Percentiles rank a stretch among this genome's conserved stretches.
phyloP scores from a whole-genome alignment of 2,329 filamentous ascomycete genomes.

The Ploettnerulaceae sp. region DNA sequence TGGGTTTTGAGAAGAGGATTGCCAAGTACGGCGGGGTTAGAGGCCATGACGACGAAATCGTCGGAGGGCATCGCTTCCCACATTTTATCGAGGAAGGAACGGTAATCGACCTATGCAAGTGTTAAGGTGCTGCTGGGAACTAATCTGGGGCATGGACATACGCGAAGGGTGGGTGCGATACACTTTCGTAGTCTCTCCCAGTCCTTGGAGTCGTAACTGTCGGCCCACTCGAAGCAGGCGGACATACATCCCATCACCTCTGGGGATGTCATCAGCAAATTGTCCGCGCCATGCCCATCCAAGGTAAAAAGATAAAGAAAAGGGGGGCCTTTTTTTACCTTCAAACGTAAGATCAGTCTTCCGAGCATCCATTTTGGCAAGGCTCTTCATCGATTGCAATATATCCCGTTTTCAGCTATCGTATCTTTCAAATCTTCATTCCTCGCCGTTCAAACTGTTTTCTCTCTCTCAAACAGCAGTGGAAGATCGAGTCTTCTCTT shows the following conservation, averaged over 20 bases:
- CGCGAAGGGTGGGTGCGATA: constrained; percentile 56
- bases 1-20: constrained; percentile 58
- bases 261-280: background rate
- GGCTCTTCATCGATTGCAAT: background rate
- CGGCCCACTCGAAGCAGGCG: constrained; percentile 53
- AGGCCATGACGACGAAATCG: constrained; percentile 56
- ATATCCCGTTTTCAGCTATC: background rate
- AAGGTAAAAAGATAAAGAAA: background rate
- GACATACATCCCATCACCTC: constrained; percentile 26
- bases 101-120: constrained; percentile 60
- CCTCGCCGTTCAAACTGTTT: too few relatives aligned
- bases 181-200: constrained; percentile 55
- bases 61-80: constrained; percentile 58
- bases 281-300: background rate
- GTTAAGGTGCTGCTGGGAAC: background rate
- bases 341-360: constrained; percentile 10
- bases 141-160: constrained; percentile 28
- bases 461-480: background rate
- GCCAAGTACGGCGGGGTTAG: constrained; percentile 50
- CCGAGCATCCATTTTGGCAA: constrained; percentile 6
- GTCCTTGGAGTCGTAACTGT: constrained; percentile 62
- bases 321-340: too few relatives aligned
- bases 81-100: constrained; percentile 53
- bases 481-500: background rate
- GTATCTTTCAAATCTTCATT: background rate